Conservation (phyloP, 768 basidiomycete genomes). For the Lentinula sp. region DNA sequence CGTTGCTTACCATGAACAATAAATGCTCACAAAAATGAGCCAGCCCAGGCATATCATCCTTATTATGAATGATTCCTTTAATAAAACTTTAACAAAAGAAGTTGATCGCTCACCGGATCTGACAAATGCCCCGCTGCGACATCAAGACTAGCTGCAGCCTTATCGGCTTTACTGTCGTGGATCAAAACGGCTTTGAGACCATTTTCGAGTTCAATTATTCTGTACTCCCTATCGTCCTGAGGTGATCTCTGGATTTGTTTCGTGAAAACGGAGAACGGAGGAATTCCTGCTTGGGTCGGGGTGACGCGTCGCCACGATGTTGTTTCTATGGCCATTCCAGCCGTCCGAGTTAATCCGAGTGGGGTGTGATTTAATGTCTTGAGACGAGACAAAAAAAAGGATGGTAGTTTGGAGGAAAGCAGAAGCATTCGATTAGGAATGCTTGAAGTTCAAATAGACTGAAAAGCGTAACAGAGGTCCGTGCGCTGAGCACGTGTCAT, state of each 20-base stretch:
- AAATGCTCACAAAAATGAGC: conserved; percentile 97
- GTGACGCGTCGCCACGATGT: conserved; percentile 30
- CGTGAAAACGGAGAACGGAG: conserved; percentile 49
- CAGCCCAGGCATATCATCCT: conserved; percentile 88
- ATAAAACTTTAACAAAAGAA: background rate
- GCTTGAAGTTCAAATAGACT: background rate
- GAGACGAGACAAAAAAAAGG: background rate
- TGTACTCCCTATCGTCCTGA: conserved; percentile 77
- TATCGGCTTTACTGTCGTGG: conserved; percentile 83
- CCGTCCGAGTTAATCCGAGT: background rate
- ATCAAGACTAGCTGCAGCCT: conserved; percentile 90
- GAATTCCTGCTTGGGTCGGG: conserved; percentile 18
- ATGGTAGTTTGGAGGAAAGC: background rate
- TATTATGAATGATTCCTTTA: conserved; percentile 17
- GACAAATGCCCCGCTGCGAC: conserved; percentile 91
- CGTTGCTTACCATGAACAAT: conserved; percentile 73
- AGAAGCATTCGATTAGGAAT: background rate
- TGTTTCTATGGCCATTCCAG: conserved; percentile 14
- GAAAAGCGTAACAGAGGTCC: background rate
- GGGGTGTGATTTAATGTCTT: background rate
- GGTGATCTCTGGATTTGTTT: conserved; percentile 63
- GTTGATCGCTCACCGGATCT: conserved; percentile 67
- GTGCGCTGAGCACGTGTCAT: background rate
- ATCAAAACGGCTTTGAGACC: conserved; percentile 84
- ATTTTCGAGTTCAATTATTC: conserved; percentile 80